Base-by-base conservation (phyloP, 2,329 filamentous ascomycete genomes). In the Coniochaeta prunicola region DNA sequence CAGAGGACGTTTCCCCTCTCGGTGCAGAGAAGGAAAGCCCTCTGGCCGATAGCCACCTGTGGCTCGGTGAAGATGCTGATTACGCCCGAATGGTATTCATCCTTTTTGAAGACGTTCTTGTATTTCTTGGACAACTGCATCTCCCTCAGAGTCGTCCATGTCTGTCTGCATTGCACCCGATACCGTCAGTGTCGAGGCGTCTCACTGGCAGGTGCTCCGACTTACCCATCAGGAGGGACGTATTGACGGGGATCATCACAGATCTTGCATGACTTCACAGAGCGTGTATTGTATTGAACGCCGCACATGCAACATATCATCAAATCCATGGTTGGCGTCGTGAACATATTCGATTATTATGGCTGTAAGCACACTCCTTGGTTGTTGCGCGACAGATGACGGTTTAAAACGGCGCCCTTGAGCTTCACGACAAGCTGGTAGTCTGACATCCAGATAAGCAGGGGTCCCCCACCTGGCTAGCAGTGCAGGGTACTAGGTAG, bases 201-300 rank as follows among this genome's bases (percentile, higher is more conserved):
- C 30, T 33, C 30, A 12, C 30, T 12, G 30, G 30, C 30, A 33
- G 30, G 30, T 33, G 30, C 12, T 33, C 12, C 30, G 5, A 33
- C 30, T 33, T 33, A 33, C 30, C 30, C 30, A 33, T 33, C 30
- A 6, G 30, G 6, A 33, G 30, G 87, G 0, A 89, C 84, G 67
- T 81, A 91, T 71, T 91, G 88, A 4, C 89, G 81, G 0, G 87
- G 79, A 69, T 90, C 88, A 69, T 91, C 87, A 73, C 89, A 92
- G 62, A 91, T 88, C 30, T 33, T 33, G 30, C 30, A 33, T 12
- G 30, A 33, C 30, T 33, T 33, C 30, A 12, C 30, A 12, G 30
- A 33, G 30, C 30, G 30, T 12, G 30, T 33, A 12, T 33, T 12
- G 12, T 33, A 33, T 12, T 33, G 30, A 12, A 33, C 30, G 12